Evolutionary conservation across 1,284 basidiomycete species (phyloP), one percentile per base, ranked within the genome.

Genomic region (Kwoniella shivajii): DNA sequence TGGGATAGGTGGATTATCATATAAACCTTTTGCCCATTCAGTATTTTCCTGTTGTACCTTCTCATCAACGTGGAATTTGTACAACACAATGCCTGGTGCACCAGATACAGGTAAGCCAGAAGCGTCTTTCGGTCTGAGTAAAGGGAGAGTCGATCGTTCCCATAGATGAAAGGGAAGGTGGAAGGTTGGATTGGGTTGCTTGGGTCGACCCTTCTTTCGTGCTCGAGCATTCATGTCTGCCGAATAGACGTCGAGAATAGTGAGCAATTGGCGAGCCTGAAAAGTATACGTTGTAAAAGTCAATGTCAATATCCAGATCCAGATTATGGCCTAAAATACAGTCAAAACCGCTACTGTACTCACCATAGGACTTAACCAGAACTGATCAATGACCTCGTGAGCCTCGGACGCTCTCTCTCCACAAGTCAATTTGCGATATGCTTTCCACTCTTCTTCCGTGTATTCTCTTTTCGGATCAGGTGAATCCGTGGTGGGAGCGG

Each of bases 21-120:
- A 77, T 48, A 77, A 57, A 0, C 66, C 73, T 33, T 62, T 44
- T 1, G 73, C 68, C 75, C 75, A 77, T n/a, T 72, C 69, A 10
- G 75, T 69, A 57, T 68, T 63, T 27, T 67, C 62, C 9, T 43
- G 39, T 46, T 70, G 67, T 9, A 75, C 69, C 44, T 63, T 51
- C 27, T 72, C 68, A 55, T 75, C 69, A 43, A 75, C 73, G 48
- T 77, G 75, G 61, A 75, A 77, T 50, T 53, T 61, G 72, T 73
- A 77, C 2, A 77, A 63, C 20, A 77, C 59, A 36, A 74, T 66
- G 6, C 75, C 75, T 10, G 41, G 50, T 2, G 65, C 54, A 4
- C 65, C 66, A 6, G 67, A 42, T 6, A 70, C 39, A 0, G 75
- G 75, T 13, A 77, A 59, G 2, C 75, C 75, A 13, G 62, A 41